phyloP scores from a whole-genome alignment of 768 basidiomycete species.

The Phanerochaete carnosa region DNA sequence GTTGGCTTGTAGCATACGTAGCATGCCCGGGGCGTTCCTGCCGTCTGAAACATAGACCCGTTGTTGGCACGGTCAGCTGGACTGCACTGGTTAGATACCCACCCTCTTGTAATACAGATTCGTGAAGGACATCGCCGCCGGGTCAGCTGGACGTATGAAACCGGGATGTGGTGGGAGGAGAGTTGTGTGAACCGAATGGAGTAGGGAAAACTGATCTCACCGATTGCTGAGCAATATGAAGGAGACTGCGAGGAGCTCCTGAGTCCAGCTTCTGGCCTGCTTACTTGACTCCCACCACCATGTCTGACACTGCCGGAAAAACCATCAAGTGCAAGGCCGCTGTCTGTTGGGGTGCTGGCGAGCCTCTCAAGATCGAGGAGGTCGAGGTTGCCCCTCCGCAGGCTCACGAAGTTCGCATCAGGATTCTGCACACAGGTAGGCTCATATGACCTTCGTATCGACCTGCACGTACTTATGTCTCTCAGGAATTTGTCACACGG shows the following conservation, averaged over 20 bases:
- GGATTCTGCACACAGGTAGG: constrained; percentile 86
- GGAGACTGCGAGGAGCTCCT: background rate
- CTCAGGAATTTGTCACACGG: constrained; percentile 92
- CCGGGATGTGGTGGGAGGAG: constrained; percentile 13
- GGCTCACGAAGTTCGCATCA: constrained; percentile 89
- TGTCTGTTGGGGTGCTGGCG: constrained; percentile 92
- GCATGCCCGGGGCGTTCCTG: constrained; percentile 75
- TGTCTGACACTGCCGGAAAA: constrained; percentile 77
- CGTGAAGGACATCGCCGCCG: constrained; percentile 57
- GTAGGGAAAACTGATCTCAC: constrained; percentile 12
- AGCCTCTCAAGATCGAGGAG: constrained; percentile 83
- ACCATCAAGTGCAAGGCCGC: constrained; percentile 86
- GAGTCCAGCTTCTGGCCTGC: background rate
- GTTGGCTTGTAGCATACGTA: constrained; percentile 80
- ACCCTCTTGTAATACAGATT: constrained; percentile 92
- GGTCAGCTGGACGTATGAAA: constrained; percentile 15
- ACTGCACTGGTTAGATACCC: constrained; percentile 25
- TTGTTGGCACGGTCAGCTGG: constrained; percentile 9
- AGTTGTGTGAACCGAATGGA: constrained; percentile 5
- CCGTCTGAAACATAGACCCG: constrained; percentile 45
- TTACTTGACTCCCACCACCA: constrained; percentile 31
- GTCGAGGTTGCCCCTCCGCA: constrained; percentile 92
- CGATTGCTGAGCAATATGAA: constrained; percentile 11
- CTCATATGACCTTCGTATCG: background rate
- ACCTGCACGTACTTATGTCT: constrained; percentile 3